These are phyloP conservation scores for Papiliotrema flavescens DNA, from an alignment of 1,284 basidiomycete genomes.

Conservation along the genomic window DNA sequence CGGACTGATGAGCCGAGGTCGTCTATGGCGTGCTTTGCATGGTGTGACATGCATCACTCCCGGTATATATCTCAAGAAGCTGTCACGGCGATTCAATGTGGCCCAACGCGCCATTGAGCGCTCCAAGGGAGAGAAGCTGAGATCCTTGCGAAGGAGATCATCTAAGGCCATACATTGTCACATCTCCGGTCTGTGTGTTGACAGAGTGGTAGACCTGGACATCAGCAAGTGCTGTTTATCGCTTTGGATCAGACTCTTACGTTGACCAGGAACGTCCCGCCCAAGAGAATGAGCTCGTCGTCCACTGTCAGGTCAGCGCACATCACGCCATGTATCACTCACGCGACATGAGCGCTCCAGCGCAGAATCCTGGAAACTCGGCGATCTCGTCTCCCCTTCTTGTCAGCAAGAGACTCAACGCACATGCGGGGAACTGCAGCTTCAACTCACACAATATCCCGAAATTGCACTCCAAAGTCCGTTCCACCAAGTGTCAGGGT, in stretches of 20 bases:
- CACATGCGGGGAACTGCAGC: neutral
- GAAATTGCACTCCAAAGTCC: neutral
- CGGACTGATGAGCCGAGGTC: too few relatives aligned
- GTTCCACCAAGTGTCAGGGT: conserved; percentile 1
- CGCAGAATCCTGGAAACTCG: neutral
- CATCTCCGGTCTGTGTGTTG: conserved; percentile 6
- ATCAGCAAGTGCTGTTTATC: neutral
- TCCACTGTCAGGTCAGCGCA: conserved; percentile 1
- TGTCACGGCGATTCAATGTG: too few relatives aligned
- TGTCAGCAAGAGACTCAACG: neutral
- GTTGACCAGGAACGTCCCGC: conserved; percentile 6
- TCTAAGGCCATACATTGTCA: conserved; percentile 6
- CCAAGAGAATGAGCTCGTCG: neutral
- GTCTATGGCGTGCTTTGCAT: too few relatives aligned
- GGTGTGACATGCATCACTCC: too few relatives aligned
- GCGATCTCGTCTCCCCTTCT: neutral
- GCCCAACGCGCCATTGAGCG: too few relatives aligned
- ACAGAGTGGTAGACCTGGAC: conserved; percentile 6
- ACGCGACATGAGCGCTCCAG: conserved; percentile 1
- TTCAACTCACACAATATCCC: neutral
- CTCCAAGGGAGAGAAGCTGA: too few relatives aligned
- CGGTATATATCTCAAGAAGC: too few relatives aligned
- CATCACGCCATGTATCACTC: neutral
- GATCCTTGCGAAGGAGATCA: too few relatives aligned
- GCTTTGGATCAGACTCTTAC: neutral